A percentile compares a stretch with the other conserved stretches of the same genome.
phyloP scores from a whole-genome alignment of 78 protist species.

The Chrysochromulina parva region DNA sequence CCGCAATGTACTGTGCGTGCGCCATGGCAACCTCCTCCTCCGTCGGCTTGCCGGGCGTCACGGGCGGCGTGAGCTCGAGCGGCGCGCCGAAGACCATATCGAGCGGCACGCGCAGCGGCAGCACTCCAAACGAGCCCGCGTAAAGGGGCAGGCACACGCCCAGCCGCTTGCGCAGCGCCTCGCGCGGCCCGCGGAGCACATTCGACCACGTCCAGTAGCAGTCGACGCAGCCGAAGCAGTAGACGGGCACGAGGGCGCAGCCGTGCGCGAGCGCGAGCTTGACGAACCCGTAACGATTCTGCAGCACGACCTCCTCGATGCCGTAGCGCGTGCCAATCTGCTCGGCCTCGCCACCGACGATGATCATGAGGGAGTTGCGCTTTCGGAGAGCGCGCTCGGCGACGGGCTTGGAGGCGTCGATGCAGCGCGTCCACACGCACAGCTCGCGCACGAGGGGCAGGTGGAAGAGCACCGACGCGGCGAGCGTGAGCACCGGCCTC shows the following conservation, averaged over 20 bases:
- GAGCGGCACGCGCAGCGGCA: not conserved
- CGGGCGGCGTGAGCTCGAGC: not conserved
- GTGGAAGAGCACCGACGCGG: slow-evolving; percentile 4
- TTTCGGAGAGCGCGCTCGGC: not conserved
- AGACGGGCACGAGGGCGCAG: not conserved
- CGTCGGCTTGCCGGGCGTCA: not conserved
- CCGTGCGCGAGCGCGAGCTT: slow-evolving; percentile 15
- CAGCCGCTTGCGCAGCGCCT: not conserved
- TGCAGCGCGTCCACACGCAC: slow-evolving; percentile 6
- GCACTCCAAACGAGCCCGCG: not conserved
- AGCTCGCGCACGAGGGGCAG: slow-evolving; percentile 25
- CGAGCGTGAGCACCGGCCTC: not conserved
- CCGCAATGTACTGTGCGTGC: not conserved
- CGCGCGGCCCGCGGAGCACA: too few relatives aligned
- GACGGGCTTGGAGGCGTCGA: not conserved
- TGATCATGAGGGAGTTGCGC: not conserved
- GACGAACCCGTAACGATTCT: not conserved
- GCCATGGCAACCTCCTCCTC: not conserved
- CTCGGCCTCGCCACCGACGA: slow-evolving; percentile 9
- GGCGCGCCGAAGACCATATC: not conserved
- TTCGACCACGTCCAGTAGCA: not conserved
- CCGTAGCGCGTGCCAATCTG: not conserved
- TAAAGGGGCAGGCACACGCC: not conserved
- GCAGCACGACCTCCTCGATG: not conserved
- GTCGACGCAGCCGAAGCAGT: slow-evolving; percentile 10